Evolutionary conservation across 2,329 filamentous ascomycete species (phyloP), one percentile per base, ranked within the genome.

Genomic region (Penicillium oxalicum): DNA sequence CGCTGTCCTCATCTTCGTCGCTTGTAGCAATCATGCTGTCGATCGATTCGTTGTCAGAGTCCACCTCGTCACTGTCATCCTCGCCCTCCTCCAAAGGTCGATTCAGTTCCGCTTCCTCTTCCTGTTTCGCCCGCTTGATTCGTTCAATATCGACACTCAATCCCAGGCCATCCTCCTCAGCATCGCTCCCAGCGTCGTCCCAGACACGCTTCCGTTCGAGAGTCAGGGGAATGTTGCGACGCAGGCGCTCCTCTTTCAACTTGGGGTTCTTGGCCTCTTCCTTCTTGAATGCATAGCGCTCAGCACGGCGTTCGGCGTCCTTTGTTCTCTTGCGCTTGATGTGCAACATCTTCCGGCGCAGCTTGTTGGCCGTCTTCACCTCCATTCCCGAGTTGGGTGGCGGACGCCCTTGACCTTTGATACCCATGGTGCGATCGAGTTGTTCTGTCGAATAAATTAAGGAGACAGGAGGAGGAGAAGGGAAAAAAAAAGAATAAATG

Each of bases 151-250:
- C 73, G 37, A 77, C 71, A 44, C 68, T 74, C 53, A 72, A 44
- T 33, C 73, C 75, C 39, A 77, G 59, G 25, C 70, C 66, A 41
- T 60, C 61, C 47, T 74, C 70, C 35, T 74, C 72, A 12, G 68
- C 68, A 50, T 75, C 74, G 45, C 71, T 70, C 41, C 83, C 83
- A 43, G 81, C 80, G 45, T 91, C 84, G 61, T 96, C 91, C 88
- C 89, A 97, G 29, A 88, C 83, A 66, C 93, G 82, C 75, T 95
- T 95, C 61, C 83, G 81, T 61, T 96, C 91, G 49, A 95, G 78
- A 0, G 89, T 95, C 47, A 81, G 69, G 0, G 93, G 87, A 38
- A 90, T 79, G 72, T 95, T 95, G 57, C 80, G 82, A 51, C 82
- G 83, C 52, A 91, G 75, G 60, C 93, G 81, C 56, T 86, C 80